These are phyloP conservation scores for Kernera saxatilis DNA, from an alignment of 345 rosid genomes.

Conservation along the genomic window DNA sequence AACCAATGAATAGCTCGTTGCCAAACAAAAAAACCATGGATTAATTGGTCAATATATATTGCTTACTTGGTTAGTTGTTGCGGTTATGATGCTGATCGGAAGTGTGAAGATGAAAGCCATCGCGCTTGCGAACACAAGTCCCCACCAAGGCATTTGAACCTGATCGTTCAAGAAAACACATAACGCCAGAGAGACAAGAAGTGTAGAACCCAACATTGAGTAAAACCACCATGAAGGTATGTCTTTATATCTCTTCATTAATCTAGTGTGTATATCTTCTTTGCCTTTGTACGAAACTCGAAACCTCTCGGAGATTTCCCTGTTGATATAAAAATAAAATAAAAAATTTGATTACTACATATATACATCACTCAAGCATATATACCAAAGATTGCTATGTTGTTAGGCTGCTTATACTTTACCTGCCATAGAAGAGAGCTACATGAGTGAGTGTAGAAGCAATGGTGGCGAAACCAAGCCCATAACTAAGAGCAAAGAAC, in stretches of 20 bases:
- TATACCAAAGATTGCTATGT: too few relatives aligned
- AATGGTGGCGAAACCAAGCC: constrained; percentile 87
- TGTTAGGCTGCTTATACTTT: background rate
- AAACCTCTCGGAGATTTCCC: constrained; percentile 61
- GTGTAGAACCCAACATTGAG: constrained; percentile 39
- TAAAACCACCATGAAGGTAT: constrained; percentile 93
- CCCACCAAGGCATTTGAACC: constrained; percentile 98
- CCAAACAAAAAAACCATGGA: background rate
- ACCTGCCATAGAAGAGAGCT: constrained; percentile 88
- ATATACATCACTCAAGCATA: too few relatives aligned
- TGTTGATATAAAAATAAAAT: too few relatives aligned
- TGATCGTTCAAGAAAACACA: constrained; percentile 65
- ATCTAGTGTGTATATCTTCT: constrained; percentile 74
- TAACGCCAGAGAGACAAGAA: constrained; percentile 51
- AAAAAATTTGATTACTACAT: too few relatives aligned
- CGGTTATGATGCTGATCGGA: constrained; percentile 83
- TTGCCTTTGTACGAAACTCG: constrained; percentile 59
- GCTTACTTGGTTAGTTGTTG: constrained; percentile 82
- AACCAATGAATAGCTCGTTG: background rate
- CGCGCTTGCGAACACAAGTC: constrained; percentile 62
- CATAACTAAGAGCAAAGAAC: constrained; percentile 75
- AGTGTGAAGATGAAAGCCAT: constrained; percentile 82
- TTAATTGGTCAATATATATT: background rate
- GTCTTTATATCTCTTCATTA: constrained; percentile 74
- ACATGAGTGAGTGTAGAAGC: constrained; percentile 83